Evolutionary conservation across 495 filamentous ascomycete genomes (phyloP), one percentile per base, ranked within the genome.

Genomic region (Neurospora intermedia): DNA sequence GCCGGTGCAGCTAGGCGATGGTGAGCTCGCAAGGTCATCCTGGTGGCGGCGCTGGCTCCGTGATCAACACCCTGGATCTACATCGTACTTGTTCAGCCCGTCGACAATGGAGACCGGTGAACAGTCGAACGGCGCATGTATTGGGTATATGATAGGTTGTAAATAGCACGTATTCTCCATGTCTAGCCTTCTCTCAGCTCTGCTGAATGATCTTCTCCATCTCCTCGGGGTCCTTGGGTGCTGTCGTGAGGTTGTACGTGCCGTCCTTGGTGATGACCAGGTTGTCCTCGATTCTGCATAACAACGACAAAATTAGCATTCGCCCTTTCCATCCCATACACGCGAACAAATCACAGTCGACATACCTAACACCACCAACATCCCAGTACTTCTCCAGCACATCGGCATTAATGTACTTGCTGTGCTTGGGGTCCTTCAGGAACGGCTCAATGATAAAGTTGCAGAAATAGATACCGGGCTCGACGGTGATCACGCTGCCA

Each of bases 391-490:
- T 87, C 69, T 94, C 89, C 75, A 97, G 76, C 40, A 94, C 91
- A 23, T 85, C 84, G 42, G 86, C 81, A 77, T 97, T 87, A 74
- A 98, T 95, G 76, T 89, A 94, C 75, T 90, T 87, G 11, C 87
- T 81, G 76, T 92, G 88, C 74, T 89, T 89, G 8, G 87, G 84
- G 73, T 94, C 88, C 74, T 89, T 86, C 69, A 96, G 78, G 79
- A 90, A 94, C 7, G 93, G 94, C 69, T 91, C 89, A 74, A 99
- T 92, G 74, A 98, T 97, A 78, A 95, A 98, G 59, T 88, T 87
- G 80, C 94, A 97, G 79, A 98, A 99, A 79, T 97, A 98, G 70
- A 97, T 90, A 39, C 94, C 94, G 62, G 94, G 94, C 82, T 97
- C 94, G 46, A 97, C 94, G 23, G 94, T 97, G 73, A 97, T 88